phyloP scores from a whole-genome alignment of 179 eudicot genomes.

The Beta lomatogona region DNA sequence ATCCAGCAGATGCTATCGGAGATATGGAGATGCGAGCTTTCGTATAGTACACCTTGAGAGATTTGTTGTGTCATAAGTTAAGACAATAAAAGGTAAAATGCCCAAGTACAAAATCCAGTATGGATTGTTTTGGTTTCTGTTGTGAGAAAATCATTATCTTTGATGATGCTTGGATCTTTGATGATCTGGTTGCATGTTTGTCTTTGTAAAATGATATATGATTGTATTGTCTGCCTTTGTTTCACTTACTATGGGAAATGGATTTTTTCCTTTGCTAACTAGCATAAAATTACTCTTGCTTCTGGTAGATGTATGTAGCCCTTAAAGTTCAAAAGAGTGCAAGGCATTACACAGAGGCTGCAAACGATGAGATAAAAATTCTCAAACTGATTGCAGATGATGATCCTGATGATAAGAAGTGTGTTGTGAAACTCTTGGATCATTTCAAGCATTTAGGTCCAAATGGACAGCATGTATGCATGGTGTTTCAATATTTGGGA shows the following conservation, averaged over 20 bases:
- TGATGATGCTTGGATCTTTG: not conserved
- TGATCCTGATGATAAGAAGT: conserved; percentile 80
- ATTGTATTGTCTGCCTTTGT: not conserved
- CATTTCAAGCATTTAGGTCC: conserved; percentile 94
- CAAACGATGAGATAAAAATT: conserved; percentile 88
- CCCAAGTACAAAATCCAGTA: not conserved
- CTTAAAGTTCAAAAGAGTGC: conserved; percentile 95
- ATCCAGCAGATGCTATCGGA: not conserved
- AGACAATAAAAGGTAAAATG: not conserved
- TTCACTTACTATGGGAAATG: not conserved
- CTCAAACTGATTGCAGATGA: conserved; percentile 86
- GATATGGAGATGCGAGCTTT: not conserved
- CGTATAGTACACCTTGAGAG: not conserved
- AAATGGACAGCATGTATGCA: conserved; percentile 93
- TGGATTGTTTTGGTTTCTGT: not conserved
- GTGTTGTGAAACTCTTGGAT: conserved; percentile 92
- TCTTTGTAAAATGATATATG: not conserved
- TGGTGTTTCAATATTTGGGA: conserved; percentile 96
- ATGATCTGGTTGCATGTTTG: not conserved
- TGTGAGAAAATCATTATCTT: not conserved
- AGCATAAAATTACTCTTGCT: conserved; percentile 2
- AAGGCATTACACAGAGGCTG: conserved; percentile 93
- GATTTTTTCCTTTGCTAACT: not conserved
- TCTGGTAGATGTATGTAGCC: conserved; percentile 71
- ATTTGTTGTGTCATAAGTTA: not conserved